Conservation (phyloP, 805 yeast genomes). For the Hanseniaspora singularis region DNA sequence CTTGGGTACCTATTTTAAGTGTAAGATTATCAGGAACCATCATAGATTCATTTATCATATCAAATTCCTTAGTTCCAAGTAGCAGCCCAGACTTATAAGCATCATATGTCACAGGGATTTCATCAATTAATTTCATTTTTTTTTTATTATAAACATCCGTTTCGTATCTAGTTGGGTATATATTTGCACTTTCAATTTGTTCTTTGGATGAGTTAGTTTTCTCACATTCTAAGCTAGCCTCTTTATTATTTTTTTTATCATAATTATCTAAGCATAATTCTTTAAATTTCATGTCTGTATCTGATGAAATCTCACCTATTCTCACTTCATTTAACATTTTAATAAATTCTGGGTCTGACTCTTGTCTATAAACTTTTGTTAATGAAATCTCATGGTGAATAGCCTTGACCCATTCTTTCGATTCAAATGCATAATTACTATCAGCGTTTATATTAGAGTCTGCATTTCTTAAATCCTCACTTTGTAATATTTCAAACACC, state of each 20-base stretch:
- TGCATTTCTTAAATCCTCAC: conserved; percentile 19
- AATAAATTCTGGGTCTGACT: conserved; percentile 56
- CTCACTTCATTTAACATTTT: conserved; percentile 68
- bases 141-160: conserved; percentile 53
- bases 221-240: no score
- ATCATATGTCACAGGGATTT: conserved; percentile 33
- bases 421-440: conserved; percentile 51
- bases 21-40: conserved; percentile 43
- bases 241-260: conserved; percentile 37
- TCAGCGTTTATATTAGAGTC: conserved; percentile 19
- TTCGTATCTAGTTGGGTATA: conserved; percentile 61
- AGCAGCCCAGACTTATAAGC: conserved; percentile 38
- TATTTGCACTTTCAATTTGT: conserved; percentile 49
- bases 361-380: conserved; percentile 61
- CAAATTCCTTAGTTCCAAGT: conserved; percentile 25
- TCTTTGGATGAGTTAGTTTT: neutral
- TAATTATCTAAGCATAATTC: conserved; percentile 37
- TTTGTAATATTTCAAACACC: conserved; percentile 22
- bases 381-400: conserved; percentile 48
- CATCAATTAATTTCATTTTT: conserved; percentile 38
- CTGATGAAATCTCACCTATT: conserved; percentile 42
- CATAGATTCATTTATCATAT: conserved; percentile 34
- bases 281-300: conserved; percentile 39
- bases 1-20: conserved; percentile 64
- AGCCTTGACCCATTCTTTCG: conserved; percentile 47